Conservation (phyloP, 805 yeast species). For the Teunomyces kruisii region DNA sequence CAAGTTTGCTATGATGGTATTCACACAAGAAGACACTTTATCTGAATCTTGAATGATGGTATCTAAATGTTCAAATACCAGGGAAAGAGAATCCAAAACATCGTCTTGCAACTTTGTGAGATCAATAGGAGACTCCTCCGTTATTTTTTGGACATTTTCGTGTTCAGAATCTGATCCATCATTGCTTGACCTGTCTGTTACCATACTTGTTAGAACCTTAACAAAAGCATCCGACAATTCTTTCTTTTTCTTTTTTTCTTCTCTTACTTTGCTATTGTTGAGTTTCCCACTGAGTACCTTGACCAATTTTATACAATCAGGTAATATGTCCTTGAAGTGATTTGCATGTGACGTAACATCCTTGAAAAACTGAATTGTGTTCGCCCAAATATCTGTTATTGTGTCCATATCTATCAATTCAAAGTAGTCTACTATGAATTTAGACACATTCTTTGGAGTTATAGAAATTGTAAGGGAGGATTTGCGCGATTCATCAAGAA, state of each 20-base stretch:
- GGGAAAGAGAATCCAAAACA: slow-evolving; percentile 33
- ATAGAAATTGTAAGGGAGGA: slow-evolving; percentile 52
- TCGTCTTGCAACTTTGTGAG: slow-evolving; percentile 39
- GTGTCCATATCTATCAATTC: slow-evolving; percentile 71
- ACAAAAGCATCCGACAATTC: slow-evolving; percentile 42
- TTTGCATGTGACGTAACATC: slow-evolving; percentile 51
- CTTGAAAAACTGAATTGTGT: slow-evolving; percentile 56
- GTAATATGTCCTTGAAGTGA: slow-evolving; percentile 48
- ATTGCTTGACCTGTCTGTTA: slow-evolving; percentile 6
- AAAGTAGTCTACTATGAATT: slow-evolving; percentile 61
- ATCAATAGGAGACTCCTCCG: slow-evolving; percentile 6
- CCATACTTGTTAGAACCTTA: slow-evolving; percentile 23
- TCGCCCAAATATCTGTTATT: slow-evolving; percentile 74
- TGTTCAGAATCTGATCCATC: slow-evolving; percentile 15
- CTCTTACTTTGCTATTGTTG: slow-evolving; percentile 59
- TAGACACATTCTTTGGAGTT: slow-evolving; percentile 43
- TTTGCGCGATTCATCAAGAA: slow-evolving; percentile 28
- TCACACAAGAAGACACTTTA: slow-evolving; percentile 49
- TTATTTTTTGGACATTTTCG: slow-evolving; percentile 12
- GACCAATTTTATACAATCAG: slow-evolving; percentile 54
- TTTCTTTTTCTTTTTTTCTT: slow-evolving; percentile 61
- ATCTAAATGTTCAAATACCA: slow-evolving; percentile 38
- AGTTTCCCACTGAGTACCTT: slow-evolving; percentile 56
- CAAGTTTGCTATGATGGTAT: slow-evolving; percentile 53
- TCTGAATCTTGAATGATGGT: slow-evolving; percentile 58